These are phyloP conservation scores for Epichloe amarillans DNA, from an alignment of 2,329 filamentous ascomycete species.

Conservation along the genomic window DNA sequence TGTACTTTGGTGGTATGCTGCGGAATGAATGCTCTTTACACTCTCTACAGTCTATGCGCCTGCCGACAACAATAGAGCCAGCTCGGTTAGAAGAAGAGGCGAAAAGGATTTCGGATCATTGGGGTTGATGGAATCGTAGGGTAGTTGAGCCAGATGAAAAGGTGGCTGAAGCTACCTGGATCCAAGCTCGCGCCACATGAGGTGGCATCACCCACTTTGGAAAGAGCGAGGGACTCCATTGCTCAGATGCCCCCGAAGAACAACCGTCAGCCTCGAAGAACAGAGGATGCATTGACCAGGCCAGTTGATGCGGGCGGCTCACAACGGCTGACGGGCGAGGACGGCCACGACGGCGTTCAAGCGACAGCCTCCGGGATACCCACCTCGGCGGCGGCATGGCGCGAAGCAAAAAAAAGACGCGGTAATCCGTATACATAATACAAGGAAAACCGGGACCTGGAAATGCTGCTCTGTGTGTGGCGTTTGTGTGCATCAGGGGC, in stretches of 20 bases:
- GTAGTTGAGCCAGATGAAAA: neutral
- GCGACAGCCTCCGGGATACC: neutral
- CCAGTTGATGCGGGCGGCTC: no score
- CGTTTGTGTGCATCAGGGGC: neutral
- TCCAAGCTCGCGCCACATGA: conserved; percentile 13
- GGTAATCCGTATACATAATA: neutral
- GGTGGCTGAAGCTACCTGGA: conserved; percentile 12
- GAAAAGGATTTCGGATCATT: neutral
- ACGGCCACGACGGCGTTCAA: neutral
- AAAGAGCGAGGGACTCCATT: no score
- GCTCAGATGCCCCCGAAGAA: no score
- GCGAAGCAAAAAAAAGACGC: neutral
- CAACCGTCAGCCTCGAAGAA: no score
- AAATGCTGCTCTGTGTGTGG: no score
- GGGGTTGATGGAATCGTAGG: neutral
- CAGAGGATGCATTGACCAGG: no score
- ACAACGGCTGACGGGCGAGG: neutral
- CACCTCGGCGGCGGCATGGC: neutral
- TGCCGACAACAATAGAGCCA: neutral
- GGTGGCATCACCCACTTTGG: neutral
- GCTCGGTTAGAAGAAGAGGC: neutral
- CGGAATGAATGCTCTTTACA: no score
- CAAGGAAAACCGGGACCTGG: neutral
- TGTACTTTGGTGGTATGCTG: neutral
- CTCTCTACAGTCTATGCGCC: no score